A percentile compares a stretch with the other conserved stretches of the same genome.
These are phyloP conservation scores for Xanthoceras sorbifolium DNA, from an alignment of 345 rosid genomes.

Conservation along the genomic window DNA sequence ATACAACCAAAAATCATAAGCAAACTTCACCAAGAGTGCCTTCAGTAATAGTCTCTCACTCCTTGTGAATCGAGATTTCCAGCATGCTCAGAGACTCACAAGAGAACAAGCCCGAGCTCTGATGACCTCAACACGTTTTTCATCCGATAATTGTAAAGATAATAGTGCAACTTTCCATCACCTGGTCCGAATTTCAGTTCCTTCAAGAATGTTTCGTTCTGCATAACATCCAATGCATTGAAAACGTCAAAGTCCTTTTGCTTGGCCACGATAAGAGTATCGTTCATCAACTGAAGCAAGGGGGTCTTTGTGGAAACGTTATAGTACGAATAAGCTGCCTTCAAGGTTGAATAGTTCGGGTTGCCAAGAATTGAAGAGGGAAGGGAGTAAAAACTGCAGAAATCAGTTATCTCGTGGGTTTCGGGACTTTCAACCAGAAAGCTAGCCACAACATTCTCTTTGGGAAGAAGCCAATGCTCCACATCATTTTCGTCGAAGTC, in stretches of 20 bases:
- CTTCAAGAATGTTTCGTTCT: slow-evolving; percentile 51
- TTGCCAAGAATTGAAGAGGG: slow-evolving; percentile 57
- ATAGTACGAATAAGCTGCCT: slow-evolving; percentile 58
- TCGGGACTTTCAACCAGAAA: slow-evolving; percentile 43
- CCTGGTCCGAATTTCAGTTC: slow-evolving; percentile 61
- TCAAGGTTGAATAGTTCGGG: slow-evolving; percentile 38
- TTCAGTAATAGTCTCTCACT: not conserved
- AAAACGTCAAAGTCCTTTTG: slow-evolving; percentile 48
- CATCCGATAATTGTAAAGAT: slow-evolving; percentile 52
- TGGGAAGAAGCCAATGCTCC: slow-evolving; percentile 49
- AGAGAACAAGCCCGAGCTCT: slow-evolving; percentile 43
- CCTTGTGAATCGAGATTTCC: not conserved
- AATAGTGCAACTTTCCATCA: slow-evolving; percentile 55
- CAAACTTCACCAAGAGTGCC: slow-evolving; percentile 1
- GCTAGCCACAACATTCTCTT: slow-evolving; percentile 39
- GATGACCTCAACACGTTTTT: slow-evolving; percentile 34
- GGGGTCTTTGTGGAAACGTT: slow-evolving; percentile 50
- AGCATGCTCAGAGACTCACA: not conserved
- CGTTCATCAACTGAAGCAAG: slow-evolving; percentile 55
- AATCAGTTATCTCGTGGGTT: slow-evolving; percentile 45
- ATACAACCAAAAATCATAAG: not conserved
- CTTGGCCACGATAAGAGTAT: slow-evolving; percentile 52
- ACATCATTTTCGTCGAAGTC: slow-evolving; percentile 46
- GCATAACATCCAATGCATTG: slow-evolving; percentile 55
- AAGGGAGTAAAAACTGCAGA: slow-evolving; percentile 57